Evolutionary conservation across 352 stramenopile species (phyloP), one percentile per base, ranked within the genome.

Genomic region (Phytophthora vignae): DNA sequence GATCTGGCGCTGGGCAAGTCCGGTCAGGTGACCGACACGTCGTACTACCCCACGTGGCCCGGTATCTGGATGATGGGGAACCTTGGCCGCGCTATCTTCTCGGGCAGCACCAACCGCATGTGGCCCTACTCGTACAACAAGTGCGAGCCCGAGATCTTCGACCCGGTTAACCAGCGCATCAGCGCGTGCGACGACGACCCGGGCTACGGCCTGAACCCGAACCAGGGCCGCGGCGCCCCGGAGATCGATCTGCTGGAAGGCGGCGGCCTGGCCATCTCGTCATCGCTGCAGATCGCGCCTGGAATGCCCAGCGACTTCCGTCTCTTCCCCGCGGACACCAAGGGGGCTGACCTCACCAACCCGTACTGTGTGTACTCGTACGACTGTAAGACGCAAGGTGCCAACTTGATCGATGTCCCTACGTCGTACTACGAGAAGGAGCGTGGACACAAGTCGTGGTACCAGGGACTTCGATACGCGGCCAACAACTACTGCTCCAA

Each of bases 31-130:
- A 96, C 50, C 79, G 84, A 36, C 48, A 74, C 62, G 61, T 79
- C 58, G 31, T 95, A 83, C 69, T 95, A 95, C 71, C 88, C 88
- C 25, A 92, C 87, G 55, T 99, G 36, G 36, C 36, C 36, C 10
- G 97, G 96, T 21, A 93, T 99, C 59, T 99, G 97, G 97, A 86
- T 99, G 68, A 82, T 99, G 59, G 97, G 97, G n/a, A 99, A 99
- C 80, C 78, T 99, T 3, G 96, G 95, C 14, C 75, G 97, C 42
- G 95, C 97, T 2, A 98, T 98, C 11, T 99, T 99, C 71, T 97
- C 96, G 27, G 88, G 79, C 0, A 98, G 88, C 0, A 98, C 94
- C 5, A 97, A 97, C 67, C 94, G 96, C 71, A 95, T 99, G 71
- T 99, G 97, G 97, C 97, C 97, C 0, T 99, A 96, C 83, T 98